A percentile compares a stretch with the other conserved stretches of the same genome.
Conservation (phyloP, 208 protist genomes). For the Spongospora subterranea region DNA sequence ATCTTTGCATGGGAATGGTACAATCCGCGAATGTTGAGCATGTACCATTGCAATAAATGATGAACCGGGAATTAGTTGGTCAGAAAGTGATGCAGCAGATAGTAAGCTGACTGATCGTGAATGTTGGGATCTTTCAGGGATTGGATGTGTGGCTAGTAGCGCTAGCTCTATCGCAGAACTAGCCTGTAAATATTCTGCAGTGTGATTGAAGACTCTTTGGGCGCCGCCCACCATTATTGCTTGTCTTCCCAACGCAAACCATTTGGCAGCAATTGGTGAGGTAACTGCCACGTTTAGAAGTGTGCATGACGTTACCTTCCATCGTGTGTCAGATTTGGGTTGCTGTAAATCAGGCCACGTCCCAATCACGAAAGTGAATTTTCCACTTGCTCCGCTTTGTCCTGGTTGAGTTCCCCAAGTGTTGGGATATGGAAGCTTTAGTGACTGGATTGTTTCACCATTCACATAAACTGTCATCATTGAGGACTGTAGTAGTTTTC, state of each 20-base stretch:
- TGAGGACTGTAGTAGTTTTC: conserved; percentile 2
- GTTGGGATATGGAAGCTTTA: neutral
- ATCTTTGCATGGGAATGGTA: neutral
- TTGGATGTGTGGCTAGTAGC: neutral
- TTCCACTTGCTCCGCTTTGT: neutral
- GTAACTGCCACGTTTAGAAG: neutral
- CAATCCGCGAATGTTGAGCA: neutral
- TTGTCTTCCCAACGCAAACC: neutral
- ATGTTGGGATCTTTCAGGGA: neutral
- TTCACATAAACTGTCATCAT: conserved; percentile 16
- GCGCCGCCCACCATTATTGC: neutral
- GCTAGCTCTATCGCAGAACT: neutral
- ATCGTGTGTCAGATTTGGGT: neutral
- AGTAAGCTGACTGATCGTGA: neutral
- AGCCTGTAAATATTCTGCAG: neutral
- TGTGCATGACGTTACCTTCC: neutral
- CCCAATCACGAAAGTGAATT: neutral
- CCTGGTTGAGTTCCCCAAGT: too few relatives aligned
- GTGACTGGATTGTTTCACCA: neutral
- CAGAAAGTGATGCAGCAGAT: neutral
- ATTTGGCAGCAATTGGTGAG: neutral
- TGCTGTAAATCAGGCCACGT: neutral
- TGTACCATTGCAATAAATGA: neutral
- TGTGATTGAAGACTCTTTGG: neutral
- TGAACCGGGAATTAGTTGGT: neutral